Conservation (phyloP, 345 rosid species). For the Linum trigynum region DNA sequence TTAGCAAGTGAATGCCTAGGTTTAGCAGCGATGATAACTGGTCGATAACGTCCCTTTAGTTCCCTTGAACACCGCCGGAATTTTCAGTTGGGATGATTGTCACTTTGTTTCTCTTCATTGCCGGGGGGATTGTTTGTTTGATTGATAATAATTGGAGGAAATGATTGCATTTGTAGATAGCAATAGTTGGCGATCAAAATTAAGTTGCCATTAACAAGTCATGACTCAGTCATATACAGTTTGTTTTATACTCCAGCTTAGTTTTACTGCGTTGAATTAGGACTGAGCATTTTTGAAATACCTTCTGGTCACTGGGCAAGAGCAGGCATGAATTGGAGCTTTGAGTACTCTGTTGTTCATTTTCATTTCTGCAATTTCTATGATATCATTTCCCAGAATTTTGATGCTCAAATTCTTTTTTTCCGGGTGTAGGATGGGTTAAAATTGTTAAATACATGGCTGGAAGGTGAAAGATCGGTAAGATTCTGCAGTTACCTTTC, state of each 20-base stretch:
- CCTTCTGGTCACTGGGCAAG: no score
- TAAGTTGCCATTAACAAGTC: not conserved
- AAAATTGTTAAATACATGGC: conserved; percentile 70
- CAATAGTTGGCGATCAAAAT: not conserved
- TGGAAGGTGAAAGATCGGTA: conserved; percentile 57
- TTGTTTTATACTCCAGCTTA: no score
- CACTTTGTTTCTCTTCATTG: not conserved
- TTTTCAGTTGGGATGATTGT: not conserved
- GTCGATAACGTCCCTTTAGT: no score
- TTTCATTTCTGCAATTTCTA: not conserved
- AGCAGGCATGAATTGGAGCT: no score
- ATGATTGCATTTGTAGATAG: not conserved
- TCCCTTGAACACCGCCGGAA: not conserved
- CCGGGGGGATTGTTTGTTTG: not conserved
- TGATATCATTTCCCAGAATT: not conserved
- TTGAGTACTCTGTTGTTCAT: no score
- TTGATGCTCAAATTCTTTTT: not conserved
- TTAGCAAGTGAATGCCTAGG: conserved; percentile 1
- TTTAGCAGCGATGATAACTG: no score
- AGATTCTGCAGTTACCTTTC: conserved; percentile 59
- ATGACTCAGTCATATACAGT: not conserved
- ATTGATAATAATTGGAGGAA: not conserved
- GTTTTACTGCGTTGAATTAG: no score
- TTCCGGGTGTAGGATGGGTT: conserved; percentile 56
- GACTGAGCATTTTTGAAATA: no score